A percentile compares a stretch with the other conserved stretches of the same genome.
phyloP scores from a whole-genome alignment of 2,329 filamentous ascomycete species.

The Taxawa tesnikishii region DNA sequence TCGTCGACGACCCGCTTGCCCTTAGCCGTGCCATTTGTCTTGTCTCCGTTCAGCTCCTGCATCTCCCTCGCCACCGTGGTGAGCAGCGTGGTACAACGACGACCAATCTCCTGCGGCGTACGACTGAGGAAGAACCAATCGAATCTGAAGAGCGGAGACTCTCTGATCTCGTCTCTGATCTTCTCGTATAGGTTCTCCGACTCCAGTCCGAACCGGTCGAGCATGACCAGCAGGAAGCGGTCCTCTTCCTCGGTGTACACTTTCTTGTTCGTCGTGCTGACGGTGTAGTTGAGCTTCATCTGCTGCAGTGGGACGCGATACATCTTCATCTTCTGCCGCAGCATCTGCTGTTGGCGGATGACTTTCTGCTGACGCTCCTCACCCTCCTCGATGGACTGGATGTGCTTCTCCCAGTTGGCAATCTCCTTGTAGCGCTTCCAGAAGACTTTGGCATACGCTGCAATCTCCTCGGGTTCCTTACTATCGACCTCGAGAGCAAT shows the following conservation, averaged over 20 bases:
- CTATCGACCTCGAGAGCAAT: conserved; percentile 87
- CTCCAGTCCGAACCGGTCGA: conserved; percentile 87
- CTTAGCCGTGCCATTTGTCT: conserved; percentile 52
- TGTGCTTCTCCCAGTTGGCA: conserved; percentile 74
- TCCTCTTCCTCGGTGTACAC: conserved; percentile 99
- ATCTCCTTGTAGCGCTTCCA: conserved; percentile 94
- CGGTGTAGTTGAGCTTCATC: conserved; percentile 96
- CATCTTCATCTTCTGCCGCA: conserved; percentile 89
- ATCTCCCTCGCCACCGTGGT: conserved; percentile 94
- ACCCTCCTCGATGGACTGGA: conserved; percentile 81
- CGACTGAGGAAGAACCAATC: conserved; percentile 99
- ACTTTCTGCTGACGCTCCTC: conserved; percentile 83
- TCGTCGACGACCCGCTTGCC: conserved; percentile 68
- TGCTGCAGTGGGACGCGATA: conserved; percentile 97
- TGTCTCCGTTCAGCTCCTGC: conserved; percentile 42
- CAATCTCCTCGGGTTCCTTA: conserved; percentile 76
- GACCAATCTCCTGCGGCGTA: conserved; percentile 82
- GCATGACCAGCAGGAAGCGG: conserved; percentile 82
- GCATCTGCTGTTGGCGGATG: conserved; percentile 82
- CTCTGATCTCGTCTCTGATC: conserved; percentile 94
- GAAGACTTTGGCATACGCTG: conserved; percentile 85
- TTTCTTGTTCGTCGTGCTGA: conserved; percentile 99
- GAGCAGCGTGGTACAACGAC: conserved; percentile 84
- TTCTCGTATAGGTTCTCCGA: conserved; percentile 81
- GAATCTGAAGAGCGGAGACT: conserved; percentile 89